These are phyloP conservation scores for Boletus vermiculosoides DNA, from an alignment of 768 basidiomycete genomes.

Conservation along the genomic window DNA sequence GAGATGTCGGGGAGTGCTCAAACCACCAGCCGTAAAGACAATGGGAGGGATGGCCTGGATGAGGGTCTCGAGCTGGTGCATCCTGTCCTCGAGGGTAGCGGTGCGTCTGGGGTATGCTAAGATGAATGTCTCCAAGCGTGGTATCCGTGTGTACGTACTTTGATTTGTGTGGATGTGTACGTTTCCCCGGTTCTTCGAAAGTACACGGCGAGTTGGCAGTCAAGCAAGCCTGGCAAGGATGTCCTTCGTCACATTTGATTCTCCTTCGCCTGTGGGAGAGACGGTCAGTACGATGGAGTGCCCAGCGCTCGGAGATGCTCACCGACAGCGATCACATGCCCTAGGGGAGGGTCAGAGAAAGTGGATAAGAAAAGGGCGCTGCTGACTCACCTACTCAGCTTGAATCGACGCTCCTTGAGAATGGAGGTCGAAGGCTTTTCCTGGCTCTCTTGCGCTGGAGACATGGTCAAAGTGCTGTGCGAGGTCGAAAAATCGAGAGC, in stretches of 20 bases:
- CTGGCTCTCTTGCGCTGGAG: slow-evolving; percentile 35
- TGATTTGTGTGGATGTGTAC: slow-evolving; percentile 84
- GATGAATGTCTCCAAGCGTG: slow-evolving; percentile 7
- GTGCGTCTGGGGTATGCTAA: slow-evolving; percentile 51
- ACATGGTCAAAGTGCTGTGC: slow-evolving; percentile 20
- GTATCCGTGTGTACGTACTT: slow-evolving; percentile 52
- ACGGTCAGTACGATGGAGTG: neutral
- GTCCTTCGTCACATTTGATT: slow-evolving; percentile 88
- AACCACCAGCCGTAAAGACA: slow-evolving; percentile 65
- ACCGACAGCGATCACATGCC: slow-evolving; percentile 91
- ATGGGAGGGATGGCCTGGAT: slow-evolving; percentile 83
- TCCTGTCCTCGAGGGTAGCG: slow-evolving; percentile 81
- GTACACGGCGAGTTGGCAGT: slow-evolving; percentile 80
- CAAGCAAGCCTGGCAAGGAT: slow-evolving; percentile 86
- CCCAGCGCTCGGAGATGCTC: slow-evolving; percentile 31
- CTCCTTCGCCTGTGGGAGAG: slow-evolving; percentile 57
- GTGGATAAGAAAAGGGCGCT: neutral
- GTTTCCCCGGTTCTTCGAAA: slow-evolving; percentile 84
- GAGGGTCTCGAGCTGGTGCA: slow-evolving; percentile 83
- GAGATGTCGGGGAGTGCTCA: slow-evolving; percentile 35
- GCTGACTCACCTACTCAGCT: slow-evolving; percentile 69
- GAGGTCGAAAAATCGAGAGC: slow-evolving; percentile 11
- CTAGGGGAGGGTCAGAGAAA: slow-evolving; percentile 38
- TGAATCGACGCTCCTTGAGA: slow-evolving; percentile 81
- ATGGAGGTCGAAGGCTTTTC: slow-evolving; percentile 49